Conservation (phyloP, 208 protist species). For the Acanthamoeba lenticulata region DNA sequence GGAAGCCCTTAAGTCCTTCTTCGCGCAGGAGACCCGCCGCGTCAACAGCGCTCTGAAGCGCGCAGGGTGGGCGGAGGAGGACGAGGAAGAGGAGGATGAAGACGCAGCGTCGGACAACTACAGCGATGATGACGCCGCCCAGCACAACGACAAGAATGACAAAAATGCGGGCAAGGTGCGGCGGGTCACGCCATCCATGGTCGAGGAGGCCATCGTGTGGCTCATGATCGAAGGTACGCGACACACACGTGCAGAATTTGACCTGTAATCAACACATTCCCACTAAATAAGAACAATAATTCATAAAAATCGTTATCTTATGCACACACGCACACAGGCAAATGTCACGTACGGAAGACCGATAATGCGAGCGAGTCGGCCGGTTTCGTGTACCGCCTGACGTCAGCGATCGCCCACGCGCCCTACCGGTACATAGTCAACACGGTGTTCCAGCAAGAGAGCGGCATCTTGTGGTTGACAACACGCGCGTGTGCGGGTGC, state of each 20-base stretch:
- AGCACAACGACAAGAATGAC: neutral
- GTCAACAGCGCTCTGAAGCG: neutral
- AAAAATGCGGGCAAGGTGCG: neutral
- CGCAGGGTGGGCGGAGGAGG: neutral
- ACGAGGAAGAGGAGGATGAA: neutral
- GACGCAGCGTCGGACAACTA: neutral
- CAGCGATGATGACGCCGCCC: neutral
- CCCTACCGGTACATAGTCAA: conserved; percentile 2
- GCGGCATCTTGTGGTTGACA: neutral
- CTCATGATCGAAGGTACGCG: conserved; percentile 32
- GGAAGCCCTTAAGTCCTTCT: neutral
- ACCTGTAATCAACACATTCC: neutral
- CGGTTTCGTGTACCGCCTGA: neutral
- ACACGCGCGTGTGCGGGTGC: neutral
- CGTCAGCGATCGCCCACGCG: conserved; percentile 16
- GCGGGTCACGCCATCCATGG: neutral
- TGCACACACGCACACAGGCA: neutral
- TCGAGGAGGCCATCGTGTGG: conserved; percentile 27
- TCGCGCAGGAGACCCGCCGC: neutral
- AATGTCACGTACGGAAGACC: conserved; percentile 42
- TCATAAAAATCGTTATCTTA: too few relatives aligned
- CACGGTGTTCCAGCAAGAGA: neutral
- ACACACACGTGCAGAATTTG: neutral
- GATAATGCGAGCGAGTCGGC: neutral
- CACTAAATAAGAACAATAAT: too few relatives aligned